These are phyloP conservation scores for Tripterygium wilfordii DNA, from an alignment of 177 flowering plant genomes.

Conservation along the genomic window DNA sequence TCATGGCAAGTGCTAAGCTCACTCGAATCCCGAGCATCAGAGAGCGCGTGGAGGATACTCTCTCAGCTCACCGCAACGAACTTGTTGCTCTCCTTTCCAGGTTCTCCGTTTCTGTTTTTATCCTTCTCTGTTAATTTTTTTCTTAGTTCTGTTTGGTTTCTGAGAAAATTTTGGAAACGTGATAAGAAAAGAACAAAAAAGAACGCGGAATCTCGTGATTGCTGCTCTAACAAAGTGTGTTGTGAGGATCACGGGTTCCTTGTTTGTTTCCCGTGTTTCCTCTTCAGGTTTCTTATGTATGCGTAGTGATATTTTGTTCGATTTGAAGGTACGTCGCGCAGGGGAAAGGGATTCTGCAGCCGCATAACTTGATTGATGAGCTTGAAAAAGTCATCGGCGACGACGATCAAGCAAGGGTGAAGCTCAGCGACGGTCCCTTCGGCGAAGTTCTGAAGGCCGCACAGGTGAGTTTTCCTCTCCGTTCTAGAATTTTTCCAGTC, in stretches of 20 bases:
- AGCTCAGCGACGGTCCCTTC: conserved; percentile 54
- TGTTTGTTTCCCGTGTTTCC: too few relatives aligned
- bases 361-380: conserved; percentile 76
- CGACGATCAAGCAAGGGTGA: conserved; percentile 26
- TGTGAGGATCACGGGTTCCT: too few relatives aligned
- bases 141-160: neutral
- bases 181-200: too few relatives aligned
- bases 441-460: conserved; percentile 63
- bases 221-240: too few relatives aligned
- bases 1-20: conserved; percentile 44
- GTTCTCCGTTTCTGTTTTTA: conserved; percentile 21
- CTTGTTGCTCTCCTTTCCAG: conserved; percentile 89
- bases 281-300: too few relatives aligned
- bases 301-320: neutral
- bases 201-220: too few relatives aligned
- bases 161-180: too few relatives aligned
- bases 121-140: neutral
- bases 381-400: conserved; percentile 40
- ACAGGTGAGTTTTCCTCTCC: conserved; percentile 39
- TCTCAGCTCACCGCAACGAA: conserved; percentile 79
- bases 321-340: conserved; percentile 73
- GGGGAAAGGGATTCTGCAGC: conserved; percentile 85
- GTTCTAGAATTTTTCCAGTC: neutral
- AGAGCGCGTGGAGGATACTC: conserved; percentile 88
- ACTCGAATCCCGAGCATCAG: conserved; percentile 54